Conservation (phyloP, 2,329 filamentous ascomycete species). For the Didymella arachidicola region DNA sequence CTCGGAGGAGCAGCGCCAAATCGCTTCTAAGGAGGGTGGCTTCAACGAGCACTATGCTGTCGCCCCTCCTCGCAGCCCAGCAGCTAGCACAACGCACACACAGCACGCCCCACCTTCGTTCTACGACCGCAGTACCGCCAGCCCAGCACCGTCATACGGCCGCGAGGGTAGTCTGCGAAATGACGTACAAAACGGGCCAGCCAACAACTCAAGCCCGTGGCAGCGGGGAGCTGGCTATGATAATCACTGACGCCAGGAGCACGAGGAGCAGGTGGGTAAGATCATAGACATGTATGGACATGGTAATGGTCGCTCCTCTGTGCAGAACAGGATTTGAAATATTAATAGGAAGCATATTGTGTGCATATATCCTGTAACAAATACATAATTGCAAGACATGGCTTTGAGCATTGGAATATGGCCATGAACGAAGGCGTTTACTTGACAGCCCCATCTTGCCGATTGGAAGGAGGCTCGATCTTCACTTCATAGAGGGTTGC, state of each 20-base stretch:
- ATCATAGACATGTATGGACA: slow-evolving; percentile 49
- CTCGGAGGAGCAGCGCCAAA: slow-evolving; percentile 49
- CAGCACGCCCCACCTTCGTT: slow-evolving; percentile 34
- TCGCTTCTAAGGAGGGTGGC: slow-evolving; percentile 45
- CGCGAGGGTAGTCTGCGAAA: slow-evolving; percentile 28
- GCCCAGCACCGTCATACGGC: slow-evolving; percentile 36
- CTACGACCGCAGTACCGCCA: slow-evolving; percentile 45
- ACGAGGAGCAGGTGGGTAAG: slow-evolving; percentile 46
- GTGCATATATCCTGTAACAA: slow-evolving; percentile 36
- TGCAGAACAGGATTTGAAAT: slow-evolving; percentile 35
- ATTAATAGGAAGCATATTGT: slow-evolving; percentile 28
- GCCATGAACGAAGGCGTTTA: slow-evolving; percentile 38
- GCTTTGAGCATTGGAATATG: slow-evolving; percentile 29
- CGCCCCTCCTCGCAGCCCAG: slow-evolving; percentile 58
- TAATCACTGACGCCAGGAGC: slow-evolving; percentile 60
- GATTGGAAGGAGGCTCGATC: slow-evolving; percentile 12
- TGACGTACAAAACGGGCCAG: slow-evolving; percentile 51
- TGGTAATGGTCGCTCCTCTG: slow-evolving; percentile 45
- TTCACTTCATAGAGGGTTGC: slow-evolving; percentile 14
- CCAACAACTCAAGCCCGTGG: slow-evolving; percentile 68
- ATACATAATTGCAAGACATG: slow-evolving; percentile 24
- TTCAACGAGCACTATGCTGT: slow-evolving; percentile 54
- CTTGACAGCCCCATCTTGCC: slow-evolving; percentile 17
- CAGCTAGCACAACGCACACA: slow-evolving; percentile 44
- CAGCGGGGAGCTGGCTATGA: slow-evolving; percentile 72